phyloP scores from a whole-genome alignment of 805 yeast genomes.

The Pichia californica region DNA sequence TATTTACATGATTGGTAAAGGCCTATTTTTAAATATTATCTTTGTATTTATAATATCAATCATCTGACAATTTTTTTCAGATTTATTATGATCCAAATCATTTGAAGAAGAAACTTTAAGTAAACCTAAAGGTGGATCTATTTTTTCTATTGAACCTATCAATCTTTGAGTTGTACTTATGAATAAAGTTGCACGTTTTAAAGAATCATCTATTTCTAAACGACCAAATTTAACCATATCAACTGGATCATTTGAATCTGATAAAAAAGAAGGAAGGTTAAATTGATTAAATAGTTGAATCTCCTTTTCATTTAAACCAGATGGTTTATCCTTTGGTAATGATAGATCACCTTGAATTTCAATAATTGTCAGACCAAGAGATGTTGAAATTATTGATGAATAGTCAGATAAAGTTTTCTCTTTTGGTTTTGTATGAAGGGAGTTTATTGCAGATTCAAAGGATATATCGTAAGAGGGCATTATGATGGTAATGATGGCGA shows the following conservation, averaged over 20 bases:
- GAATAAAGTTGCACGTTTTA: slow-evolving; percentile 46
- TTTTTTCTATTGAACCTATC: slow-evolving; percentile 50
- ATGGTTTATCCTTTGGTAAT: slow-evolving; percentile 35
- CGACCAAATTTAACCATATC: slow-evolving; percentile 43
- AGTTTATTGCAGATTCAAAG: not conserved
- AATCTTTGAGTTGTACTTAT: slow-evolving; percentile 68
- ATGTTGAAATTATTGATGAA: slow-evolving; percentile 37
- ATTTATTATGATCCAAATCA: not conserved
- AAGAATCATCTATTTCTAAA: slow-evolving; percentile 39
- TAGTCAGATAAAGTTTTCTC: slow-evolving; percentile 1
- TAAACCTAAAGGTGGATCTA: slow-evolving; percentile 63
- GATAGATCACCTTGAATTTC: slow-evolving; percentile 74
- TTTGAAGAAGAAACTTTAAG: slow-evolving; percentile 33
- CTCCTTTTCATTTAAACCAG: slow-evolving; percentile 29
- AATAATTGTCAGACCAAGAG: slow-evolving; percentile 51
- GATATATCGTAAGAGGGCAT: not conserved
- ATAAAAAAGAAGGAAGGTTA: too few species aligned
- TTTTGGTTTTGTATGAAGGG: not conserved
- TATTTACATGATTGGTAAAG: slow-evolving; percentile 66
- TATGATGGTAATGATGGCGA: not conserved
- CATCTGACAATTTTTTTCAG: slow-evolving; percentile 33
- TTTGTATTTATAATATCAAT: slow-evolving; percentile 55
- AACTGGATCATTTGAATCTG: slow-evolving; percentile 4
- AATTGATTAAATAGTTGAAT: slow-evolving; percentile 30
- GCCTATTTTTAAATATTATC: slow-evolving; percentile 59